These are phyloP conservation scores for Begonia fuchsioides DNA, from an alignment of 306 rosid species.

Conservation along the genomic window DNA sequence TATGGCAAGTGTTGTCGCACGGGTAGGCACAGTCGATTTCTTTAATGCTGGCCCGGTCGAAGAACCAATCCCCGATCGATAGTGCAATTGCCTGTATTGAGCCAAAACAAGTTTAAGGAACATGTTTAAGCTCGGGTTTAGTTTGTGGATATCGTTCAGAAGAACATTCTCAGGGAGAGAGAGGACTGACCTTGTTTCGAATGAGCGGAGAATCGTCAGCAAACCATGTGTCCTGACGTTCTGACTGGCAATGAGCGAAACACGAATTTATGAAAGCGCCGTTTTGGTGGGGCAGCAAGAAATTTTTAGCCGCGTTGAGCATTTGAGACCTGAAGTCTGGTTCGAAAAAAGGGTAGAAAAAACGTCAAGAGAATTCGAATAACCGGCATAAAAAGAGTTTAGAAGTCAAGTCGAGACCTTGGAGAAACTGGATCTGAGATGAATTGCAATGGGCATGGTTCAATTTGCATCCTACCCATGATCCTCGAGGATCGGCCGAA, in stretches of 20 bases:
- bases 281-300: conserved; percentile 32
- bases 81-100: conserved; percentile 54
- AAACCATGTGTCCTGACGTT: conserved; percentile 93
- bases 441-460: conserved; percentile 52
- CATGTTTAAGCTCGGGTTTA: too few species aligned
- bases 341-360: conserved; percentile 1
- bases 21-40: conserved; percentile 80
- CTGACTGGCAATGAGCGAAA: conserved; percentile 93
- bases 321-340: conserved; percentile 78
- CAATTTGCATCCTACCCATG: conserved; percentile 60
- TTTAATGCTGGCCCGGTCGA: conserved; percentile 42
- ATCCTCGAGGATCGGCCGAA: conserved; percentile 71
- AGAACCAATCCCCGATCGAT: conserved; percentile 86
- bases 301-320: conserved; percentile 39
- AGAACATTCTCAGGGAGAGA: too few species aligned
- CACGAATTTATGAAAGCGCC: conserved; percentile 83
- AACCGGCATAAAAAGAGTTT: not conserved
- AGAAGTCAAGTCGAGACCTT: conserved; percentile 28
- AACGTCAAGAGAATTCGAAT: too few species aligned
- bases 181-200: conserved; percentile 31
- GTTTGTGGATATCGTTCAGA: too few species aligned
- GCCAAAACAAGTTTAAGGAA: not conserved
- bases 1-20: conserved; percentile 79
- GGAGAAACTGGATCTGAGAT: conserved; percentile 69
- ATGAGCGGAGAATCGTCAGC: conserved; percentile 69